Conservation (phyloP, 2,329 filamentous ascomycete species). For the Fusarium succisae region DNA sequence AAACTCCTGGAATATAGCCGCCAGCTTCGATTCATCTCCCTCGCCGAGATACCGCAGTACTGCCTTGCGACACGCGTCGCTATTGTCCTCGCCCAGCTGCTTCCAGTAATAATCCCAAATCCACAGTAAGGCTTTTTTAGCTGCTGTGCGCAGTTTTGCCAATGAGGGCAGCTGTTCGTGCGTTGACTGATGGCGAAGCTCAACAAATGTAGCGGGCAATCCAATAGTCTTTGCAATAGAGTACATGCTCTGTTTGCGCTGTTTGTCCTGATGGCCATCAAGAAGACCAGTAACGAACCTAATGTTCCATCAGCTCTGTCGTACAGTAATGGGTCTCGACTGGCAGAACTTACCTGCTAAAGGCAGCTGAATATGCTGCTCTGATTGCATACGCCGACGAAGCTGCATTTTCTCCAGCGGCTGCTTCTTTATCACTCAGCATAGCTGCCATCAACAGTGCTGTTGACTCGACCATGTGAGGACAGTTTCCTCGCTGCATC, state of each 20-base stretch:
- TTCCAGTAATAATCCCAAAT: slow-evolving; percentile 91
- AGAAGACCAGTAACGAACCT: slow-evolving; percentile 85
- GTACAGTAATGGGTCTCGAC: background rate
- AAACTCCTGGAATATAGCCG: slow-evolving; percentile 44
- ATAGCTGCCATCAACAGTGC: slow-evolving; percentile 76
- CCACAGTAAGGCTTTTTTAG: slow-evolving; percentile 78
- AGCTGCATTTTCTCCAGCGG: slow-evolving; percentile 45
- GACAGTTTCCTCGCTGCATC: slow-evolving; percentile 78
- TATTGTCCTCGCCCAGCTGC: slow-evolving; percentile 50
- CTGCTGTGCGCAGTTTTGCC: slow-evolving; percentile 74
- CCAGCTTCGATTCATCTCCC: slow-evolving; percentile 42
- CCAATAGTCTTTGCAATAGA: slow-evolving; percentile 73
- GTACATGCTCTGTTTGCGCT: slow-evolving; percentile 77
- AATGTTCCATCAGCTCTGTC: slow-evolving; percentile 6
- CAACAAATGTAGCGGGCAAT: slow-evolving; percentile 82
- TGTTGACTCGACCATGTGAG: slow-evolving; percentile 82
- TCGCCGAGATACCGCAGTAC: slow-evolving; percentile 53
- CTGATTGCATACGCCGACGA: slow-evolving; percentile 68
- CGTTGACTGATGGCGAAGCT: slow-evolving; percentile 88
- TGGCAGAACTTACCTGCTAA: slow-evolving; percentile 69
- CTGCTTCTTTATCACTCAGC: slow-evolving; percentile 65
- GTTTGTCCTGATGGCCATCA: slow-evolving; percentile 76
- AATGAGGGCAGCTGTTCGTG: slow-evolving; percentile 87
- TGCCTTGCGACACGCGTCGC: slow-evolving; percentile 46
- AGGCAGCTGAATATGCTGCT: slow-evolving; percentile 77